Conservation (phyloP, 139 green algal genomes). For the Mesotaenium endlicherianum region DNA sequence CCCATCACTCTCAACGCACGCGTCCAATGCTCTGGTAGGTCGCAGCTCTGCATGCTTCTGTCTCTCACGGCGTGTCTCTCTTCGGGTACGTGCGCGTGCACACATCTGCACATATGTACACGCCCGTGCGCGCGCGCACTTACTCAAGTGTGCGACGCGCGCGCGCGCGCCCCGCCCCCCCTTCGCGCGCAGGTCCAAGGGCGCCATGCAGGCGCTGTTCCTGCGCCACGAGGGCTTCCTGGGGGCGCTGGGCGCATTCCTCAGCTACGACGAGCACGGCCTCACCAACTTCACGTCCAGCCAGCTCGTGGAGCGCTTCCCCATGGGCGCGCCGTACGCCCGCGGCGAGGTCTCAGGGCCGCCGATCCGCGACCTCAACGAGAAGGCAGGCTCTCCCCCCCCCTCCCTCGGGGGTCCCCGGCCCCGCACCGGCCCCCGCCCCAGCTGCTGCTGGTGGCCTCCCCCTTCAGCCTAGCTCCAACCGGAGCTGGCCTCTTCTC, state of each 20-base stretch:
- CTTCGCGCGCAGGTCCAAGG: conserved; percentile 60
- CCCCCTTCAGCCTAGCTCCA: too few relatives aligned
- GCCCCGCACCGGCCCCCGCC: too few relatives aligned
- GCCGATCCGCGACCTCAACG: conserved; percentile 68
- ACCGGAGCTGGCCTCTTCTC: too few relatives aligned
- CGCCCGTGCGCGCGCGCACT: background rate
- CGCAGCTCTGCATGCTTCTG: background rate
- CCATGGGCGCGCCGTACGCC: conserved; percentile 71
- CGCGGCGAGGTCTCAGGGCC: conserved; percentile 70
- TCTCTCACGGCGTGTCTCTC: background rate
- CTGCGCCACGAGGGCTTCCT: conserved; percentile 95
- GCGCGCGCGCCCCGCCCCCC: background rate
- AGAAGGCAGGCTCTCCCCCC: conserved; percentile 73
- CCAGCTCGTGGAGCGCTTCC: conserved; percentile 88
- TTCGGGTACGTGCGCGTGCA: background rate
- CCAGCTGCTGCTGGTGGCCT: too few relatives aligned
- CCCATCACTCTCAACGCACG: too few relatives aligned
- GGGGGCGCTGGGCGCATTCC: conserved; percentile 91
- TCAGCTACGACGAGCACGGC: conserved; percentile 61
- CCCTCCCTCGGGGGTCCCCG: too few relatives aligned
- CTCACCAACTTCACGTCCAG: background rate
- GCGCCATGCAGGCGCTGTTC: conserved; percentile 93
- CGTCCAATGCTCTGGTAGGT: too few relatives aligned
- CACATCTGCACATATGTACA: background rate
- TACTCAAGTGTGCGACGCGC: background rate